Evolutionary conservation across 805 yeast species (phyloP).

Genomic region (Ogataea philodendri): DNA sequence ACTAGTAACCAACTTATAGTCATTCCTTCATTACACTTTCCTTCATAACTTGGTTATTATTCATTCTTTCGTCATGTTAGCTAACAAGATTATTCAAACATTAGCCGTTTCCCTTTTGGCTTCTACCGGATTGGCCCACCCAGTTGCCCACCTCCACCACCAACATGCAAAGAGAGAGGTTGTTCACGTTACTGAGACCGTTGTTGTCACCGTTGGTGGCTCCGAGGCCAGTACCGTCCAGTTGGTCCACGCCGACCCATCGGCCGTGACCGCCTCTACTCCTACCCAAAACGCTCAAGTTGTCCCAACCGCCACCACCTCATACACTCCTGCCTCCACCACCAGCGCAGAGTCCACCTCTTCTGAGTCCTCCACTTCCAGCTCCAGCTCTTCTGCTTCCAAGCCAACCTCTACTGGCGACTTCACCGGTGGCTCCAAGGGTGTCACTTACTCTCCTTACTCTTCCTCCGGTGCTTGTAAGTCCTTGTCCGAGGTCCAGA

Average conservation of each 20-base stretch:
- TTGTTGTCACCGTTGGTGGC: slow-evolving; percentile 46
- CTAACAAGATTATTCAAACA: slow-evolving; percentile 40
- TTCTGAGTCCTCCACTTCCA: slow-evolving; percentile 33
- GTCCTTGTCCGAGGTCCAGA: slow-evolving; percentile 51
- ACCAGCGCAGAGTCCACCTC: slow-evolving; percentile 36
- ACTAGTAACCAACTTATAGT: slow-evolving; percentile 20
- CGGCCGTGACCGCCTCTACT: slow-evolving; percentile 18
- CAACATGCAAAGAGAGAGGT: slow-evolving; percentile 56
- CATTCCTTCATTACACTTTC: slow-evolving; percentile 18
- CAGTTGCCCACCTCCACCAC: slow-evolving; percentile 60
- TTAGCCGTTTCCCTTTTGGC: slow-evolving; percentile 46
- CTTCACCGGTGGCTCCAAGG: slow-evolving; percentile 52
- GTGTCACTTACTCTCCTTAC: slow-evolving; percentile 84
- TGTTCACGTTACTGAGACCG: slow-evolving; percentile 47
- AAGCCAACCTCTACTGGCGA: slow-evolving; percentile 24
- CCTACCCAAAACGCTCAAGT: slow-evolving; percentile 30
- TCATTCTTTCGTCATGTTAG: slow-evolving; percentile 25
- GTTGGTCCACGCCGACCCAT: slow-evolving; percentile 33
- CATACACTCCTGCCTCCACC: slow-evolving; percentile 34
- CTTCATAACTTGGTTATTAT: slow-evolving; percentile 9
- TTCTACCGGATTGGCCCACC: slow-evolving; percentile 55
- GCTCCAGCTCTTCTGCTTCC: slow-evolving; percentile 28
- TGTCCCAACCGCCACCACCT: slow-evolving; percentile 29
- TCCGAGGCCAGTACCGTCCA: slow-evolving; percentile 32
- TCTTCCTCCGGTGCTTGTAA: slow-evolving; percentile 67